Evolutionary conservation across 257 asterid species (phyloP).

Genomic region (Solanum etuberosum): DNA sequence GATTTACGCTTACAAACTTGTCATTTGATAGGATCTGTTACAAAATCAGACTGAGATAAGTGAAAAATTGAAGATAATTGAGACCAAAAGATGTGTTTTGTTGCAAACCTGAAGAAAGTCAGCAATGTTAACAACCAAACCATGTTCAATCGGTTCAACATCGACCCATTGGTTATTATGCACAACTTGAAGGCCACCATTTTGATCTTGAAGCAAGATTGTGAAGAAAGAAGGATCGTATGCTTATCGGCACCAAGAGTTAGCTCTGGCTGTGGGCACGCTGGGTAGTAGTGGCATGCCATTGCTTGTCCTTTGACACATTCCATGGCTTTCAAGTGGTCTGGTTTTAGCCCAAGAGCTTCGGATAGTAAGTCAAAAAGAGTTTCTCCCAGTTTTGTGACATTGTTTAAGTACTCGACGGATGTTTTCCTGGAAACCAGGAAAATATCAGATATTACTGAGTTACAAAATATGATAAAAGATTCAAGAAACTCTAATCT

Average conservation of each 20-base stretch:
- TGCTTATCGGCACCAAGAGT: conserved; percentile 51
- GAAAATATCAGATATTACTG: not conserved
- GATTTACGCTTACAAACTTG: conserved; percentile 44
- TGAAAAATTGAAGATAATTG: not conserved
- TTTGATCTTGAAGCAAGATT: conserved; percentile 47
- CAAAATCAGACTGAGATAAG: not conserved
- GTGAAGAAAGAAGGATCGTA: conserved; percentile 53
- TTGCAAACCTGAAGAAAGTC: conserved; percentile 55
- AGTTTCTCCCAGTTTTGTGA: conserved; percentile 21
- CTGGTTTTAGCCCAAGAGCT: conserved; percentile 48
- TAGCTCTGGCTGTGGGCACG: conserved; percentile 64
- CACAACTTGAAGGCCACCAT: conserved; percentile 61
- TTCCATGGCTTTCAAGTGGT: conserved; percentile 23
- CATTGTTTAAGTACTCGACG: conserved; percentile 23
- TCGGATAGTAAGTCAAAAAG: conserved; percentile 39
- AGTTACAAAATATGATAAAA: not conserved
- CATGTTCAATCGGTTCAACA: conserved; percentile 37
- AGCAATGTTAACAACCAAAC: conserved; percentile 51
- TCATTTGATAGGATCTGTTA: conserved; percentile 44
- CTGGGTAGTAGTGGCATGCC: conserved; percentile 48
- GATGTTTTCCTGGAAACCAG: conserved; percentile 23
- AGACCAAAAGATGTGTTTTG: not conserved
- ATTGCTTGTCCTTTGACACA: conserved; percentile 27
- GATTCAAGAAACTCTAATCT: not conserved
- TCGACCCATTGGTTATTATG: conserved; percentile 41